Conservation (phyloP, 345 rosid genomes). For the Gossypium thurberi region DNA sequence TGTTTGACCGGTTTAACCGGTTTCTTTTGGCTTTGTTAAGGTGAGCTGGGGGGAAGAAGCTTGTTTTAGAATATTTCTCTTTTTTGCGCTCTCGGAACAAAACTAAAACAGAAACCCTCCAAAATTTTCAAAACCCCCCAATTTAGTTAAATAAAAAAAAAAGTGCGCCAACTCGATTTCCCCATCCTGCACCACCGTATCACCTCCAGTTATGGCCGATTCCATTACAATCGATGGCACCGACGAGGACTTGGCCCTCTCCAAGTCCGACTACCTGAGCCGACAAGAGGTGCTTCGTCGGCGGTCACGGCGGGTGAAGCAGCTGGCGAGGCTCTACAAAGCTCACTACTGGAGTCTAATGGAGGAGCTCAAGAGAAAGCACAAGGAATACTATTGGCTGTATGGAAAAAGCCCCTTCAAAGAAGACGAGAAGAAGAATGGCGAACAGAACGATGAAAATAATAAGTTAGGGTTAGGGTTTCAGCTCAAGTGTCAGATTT, state of each 20-base stretch:
- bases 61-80: no score
- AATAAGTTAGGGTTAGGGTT: constrained; percentile 11
- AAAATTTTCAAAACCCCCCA: neutral
- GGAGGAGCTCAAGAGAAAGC: constrained; percentile 52
- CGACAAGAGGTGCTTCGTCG: constrained; percentile 34
- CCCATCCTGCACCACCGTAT: neutral
- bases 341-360: constrained; percentile 55
- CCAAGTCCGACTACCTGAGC: constrained; percentile 19
- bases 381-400: constrained; percentile 56
- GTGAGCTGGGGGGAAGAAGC: no score
- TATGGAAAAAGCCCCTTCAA: constrained; percentile 53
- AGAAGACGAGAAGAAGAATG: constrained; percentile 19
- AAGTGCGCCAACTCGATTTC: neutral
- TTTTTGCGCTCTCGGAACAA: neutral
- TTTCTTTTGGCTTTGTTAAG: no score
- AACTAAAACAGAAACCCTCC: neutral
- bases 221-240: neutral
- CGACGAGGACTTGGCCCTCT: constrained; percentile 7
- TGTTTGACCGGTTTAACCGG: no score
- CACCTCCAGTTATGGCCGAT: constrained; percentile 5
- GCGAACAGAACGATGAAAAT: constrained; percentile 4
- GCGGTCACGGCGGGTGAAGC: constrained; percentile 28
- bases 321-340: constrained; percentile 27
- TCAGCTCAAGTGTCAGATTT: constrained; percentile 16
- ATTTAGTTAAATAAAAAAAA: neutral